Percentiles rank a stretch among this genome's conserved stretches.
phyloP scores from a whole-genome alignment of 1,284 basidiomycete species.

The Ceratobasidium sp. region DNA sequence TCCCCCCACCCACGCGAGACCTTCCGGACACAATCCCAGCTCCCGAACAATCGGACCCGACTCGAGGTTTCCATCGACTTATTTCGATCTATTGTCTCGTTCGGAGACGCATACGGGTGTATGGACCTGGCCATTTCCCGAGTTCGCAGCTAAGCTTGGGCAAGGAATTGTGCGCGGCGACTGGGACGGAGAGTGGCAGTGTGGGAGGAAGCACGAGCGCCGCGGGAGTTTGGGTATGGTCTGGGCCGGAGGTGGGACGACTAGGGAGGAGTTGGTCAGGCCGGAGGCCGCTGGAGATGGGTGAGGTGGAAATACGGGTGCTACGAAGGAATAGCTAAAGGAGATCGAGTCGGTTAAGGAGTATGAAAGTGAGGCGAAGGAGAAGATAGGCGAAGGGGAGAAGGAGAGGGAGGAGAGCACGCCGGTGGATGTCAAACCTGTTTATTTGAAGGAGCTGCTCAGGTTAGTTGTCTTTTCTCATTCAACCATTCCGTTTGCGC shows the following conservation, averaged over 20 bases:
- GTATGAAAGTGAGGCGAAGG: constrained; percentile 32
- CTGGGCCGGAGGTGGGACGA: constrained; percentile 64
- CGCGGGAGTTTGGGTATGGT: constrained; percentile 74
- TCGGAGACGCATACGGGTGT: constrained; percentile 91
- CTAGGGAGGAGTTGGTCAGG: constrained; percentile 71
- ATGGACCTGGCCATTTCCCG: constrained; percentile 94
- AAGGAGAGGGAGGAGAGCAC: constrained; percentile 52
- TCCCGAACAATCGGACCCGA: constrained; percentile 76
- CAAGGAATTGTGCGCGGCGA: constrained; percentile 65
- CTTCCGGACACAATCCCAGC: constrained; percentile 63
- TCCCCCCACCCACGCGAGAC: constrained; percentile 61
- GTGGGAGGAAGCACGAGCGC: constrained; percentile 70
- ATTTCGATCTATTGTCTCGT: constrained; percentile 97
- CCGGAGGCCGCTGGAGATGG: constrained; percentile 58
- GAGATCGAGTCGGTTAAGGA: constrained; percentile 55
- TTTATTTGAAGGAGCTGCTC: constrained; percentile 90
- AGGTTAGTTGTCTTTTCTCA: constrained; percentile 62
- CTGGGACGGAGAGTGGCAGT: constrained; percentile 74
- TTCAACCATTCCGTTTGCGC: too few relatives aligned
- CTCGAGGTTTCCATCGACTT: constrained; percentile 92
- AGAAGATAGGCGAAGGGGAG: constrained; percentile 49
- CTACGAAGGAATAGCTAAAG: constrained; percentile 57
- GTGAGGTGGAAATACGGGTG: constrained; percentile 56
- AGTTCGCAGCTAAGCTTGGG: constrained; percentile 78
- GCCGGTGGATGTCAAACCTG: constrained; percentile 83